These are phyloP conservation scores for Emergomyces orientalis DNA, from an alignment of 2,329 filamentous ascomycete genomes.

Conservation along the genomic window DNA sequence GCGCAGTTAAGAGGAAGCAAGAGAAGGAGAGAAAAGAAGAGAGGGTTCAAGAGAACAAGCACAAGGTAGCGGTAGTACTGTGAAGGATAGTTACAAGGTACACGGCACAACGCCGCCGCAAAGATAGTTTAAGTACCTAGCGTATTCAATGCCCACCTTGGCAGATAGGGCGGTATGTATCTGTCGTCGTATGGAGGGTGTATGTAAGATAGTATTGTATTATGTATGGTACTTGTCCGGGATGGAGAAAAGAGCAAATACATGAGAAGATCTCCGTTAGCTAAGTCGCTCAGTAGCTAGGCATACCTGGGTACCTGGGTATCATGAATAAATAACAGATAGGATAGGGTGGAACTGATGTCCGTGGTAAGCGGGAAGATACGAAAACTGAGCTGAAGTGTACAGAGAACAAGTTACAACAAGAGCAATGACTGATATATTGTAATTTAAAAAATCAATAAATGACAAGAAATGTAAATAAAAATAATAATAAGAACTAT, in stretches of 20 bases:
- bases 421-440: background rate
- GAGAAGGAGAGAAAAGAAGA: background rate
- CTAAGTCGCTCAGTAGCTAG: too few species aligned
- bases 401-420: background rate
- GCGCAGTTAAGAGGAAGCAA: constrained; percentile 6
- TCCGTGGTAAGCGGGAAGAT: background rate
- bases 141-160: background rate
- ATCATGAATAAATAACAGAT: too few species aligned
- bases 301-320: background rate
- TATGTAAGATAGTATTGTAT: constrained; percentile 2
- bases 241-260: too few species aligned
- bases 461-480: background rate
- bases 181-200: background rate
- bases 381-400: background rate
- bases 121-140: background rate
- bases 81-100: background rate
- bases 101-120: background rate
- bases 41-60: background rate
- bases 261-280: background rate
- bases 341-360: background rate
- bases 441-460: background rate
- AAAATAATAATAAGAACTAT: too few species aligned
- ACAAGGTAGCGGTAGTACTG: background rate
- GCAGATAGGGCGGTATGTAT: constrained; percentile 2
- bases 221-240: background rate